These are phyloP conservation scores for Ganoderma sinense DNA, from an alignment of 1,284 basidiomycete genomes.

Conservation along the genomic window DNA sequence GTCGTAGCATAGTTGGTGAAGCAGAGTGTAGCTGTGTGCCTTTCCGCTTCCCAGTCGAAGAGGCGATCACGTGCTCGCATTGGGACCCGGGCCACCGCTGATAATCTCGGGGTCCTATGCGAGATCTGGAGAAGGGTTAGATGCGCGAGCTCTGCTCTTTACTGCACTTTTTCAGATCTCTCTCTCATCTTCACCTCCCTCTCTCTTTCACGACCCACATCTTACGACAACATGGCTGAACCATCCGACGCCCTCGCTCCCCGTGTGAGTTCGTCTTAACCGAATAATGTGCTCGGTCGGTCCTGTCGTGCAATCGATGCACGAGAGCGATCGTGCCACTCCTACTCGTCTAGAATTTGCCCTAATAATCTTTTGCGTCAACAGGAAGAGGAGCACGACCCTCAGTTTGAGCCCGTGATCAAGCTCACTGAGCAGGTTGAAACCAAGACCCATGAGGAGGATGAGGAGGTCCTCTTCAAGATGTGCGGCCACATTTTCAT, in stretches of 20 bases:
- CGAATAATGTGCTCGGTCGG: constrained; percentile 20
- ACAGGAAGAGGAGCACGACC: constrained; percentile 88
- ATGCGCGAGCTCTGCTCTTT: constrained; percentile 29
- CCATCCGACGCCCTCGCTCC: constrained; percentile 65
- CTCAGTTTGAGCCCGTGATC: constrained; percentile 96
- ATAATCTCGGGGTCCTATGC: constrained; percentile 33
- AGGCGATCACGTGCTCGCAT: constrained; percentile 17
- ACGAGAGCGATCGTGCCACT: constrained; percentile 32
- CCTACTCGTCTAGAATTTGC: constrained; percentile 2
- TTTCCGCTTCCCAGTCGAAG: not conserved
- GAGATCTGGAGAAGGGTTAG: constrained; percentile 31
- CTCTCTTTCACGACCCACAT: constrained; percentile 30
- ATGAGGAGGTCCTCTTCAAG: constrained; percentile 95
- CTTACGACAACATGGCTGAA: constrained; percentile 62
- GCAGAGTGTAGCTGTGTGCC: constrained; percentile 9
- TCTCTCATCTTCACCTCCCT: constrained; percentile 37
- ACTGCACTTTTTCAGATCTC: constrained; percentile 43
- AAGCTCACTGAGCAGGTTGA: constrained; percentile 97
- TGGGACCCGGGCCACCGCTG: constrained; percentile 28
- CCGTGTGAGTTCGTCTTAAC: constrained; percentile 57
- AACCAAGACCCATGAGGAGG: constrained; percentile 95
- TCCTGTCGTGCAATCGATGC: constrained; percentile 38
- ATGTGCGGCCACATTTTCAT: constrained; percentile 69
- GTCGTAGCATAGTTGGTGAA: constrained; percentile 47
- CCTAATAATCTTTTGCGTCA: constrained; percentile 4